Conservation (phyloP, 805 yeast species). For the Starmerella apis region DNA sequence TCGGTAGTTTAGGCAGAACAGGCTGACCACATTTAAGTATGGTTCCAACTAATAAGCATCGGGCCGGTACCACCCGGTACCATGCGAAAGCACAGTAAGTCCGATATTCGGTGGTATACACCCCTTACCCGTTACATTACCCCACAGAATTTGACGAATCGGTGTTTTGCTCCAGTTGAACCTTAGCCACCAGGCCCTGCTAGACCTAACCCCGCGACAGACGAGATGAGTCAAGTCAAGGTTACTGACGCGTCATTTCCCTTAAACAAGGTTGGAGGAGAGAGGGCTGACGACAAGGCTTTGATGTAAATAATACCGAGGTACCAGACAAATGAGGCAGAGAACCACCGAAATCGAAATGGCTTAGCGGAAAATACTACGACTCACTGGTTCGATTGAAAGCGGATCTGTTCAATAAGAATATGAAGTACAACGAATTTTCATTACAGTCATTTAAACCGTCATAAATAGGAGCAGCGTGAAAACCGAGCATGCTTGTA, state of each 20-base stretch:
- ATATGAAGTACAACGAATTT: too few relatives aligned
- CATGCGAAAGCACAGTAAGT: background rate
- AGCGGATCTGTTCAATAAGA: too few relatives aligned
- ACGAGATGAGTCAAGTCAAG: conserved; percentile 8
- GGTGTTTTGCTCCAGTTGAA: background rate
- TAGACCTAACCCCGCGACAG: background rate
- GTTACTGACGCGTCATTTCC: background rate
- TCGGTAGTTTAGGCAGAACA: too few relatives aligned
- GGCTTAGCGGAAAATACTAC: too few relatives aligned
- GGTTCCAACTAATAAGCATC: background rate
- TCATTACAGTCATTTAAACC: too few relatives aligned
- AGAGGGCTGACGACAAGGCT: background rate
- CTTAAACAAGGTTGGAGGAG: background rate
- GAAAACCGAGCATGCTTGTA: background rate
- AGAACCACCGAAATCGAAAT: background rate
- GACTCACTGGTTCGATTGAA: too few relatives aligned
- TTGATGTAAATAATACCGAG: background rate
- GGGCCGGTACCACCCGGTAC: conserved; percentile 3
- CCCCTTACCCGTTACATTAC: background rate
- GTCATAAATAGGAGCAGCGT: background rate
- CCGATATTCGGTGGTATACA: conserved; percentile 5
- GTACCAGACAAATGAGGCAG: background rate
- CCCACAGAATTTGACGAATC: conserved; percentile 4
- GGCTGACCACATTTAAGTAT: too few relatives aligned
- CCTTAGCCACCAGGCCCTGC: background rate